phyloP scores from a whole-genome alignment of 2,329 filamentous ascomycete genomes.

The Zasmidium citrigriseum region DNA sequence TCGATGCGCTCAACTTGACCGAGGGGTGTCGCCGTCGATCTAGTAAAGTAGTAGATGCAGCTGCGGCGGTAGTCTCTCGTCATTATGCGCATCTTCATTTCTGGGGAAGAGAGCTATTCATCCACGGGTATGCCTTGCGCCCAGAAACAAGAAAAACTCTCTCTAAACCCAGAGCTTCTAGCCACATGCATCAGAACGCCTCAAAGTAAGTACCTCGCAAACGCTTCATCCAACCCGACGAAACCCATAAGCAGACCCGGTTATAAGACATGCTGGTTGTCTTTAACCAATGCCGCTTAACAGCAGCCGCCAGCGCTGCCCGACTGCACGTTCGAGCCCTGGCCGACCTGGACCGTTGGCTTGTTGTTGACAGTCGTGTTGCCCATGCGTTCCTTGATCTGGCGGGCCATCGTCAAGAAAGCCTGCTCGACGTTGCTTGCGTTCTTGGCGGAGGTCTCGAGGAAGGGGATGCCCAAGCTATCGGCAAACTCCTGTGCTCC shows the following conservation, averaged over 20 bases:
- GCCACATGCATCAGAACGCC: constrained; percentile 24
- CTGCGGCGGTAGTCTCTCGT: constrained; percentile 3
- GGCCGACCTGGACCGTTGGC: constrained; percentile 92
- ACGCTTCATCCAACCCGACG: constrained; percentile 17
- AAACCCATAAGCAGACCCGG: background rate
- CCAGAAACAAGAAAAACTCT: constrained; percentile 12
- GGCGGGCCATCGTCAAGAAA: constrained; percentile 99
- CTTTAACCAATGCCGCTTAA: constrained; percentile 52
- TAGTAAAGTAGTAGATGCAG: background rate
- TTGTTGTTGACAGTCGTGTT: constrained; percentile 98
- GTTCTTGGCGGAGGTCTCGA: constrained; percentile 99
- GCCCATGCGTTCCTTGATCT: constrained; percentile 99
- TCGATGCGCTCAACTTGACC: constrained; percentile 1
- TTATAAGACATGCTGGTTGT: constrained; percentile 10
- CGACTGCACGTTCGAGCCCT: constrained; percentile 90
- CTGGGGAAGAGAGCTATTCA: constrained; percentile 16
- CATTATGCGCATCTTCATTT: constrained; percentile 24
- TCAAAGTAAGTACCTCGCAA: constrained; percentile 9
- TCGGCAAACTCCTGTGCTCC: constrained; percentile 88
- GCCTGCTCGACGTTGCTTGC: constrained; percentile 99
- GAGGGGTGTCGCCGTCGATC: background rate
- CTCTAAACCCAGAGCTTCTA: constrained; percentile 23
- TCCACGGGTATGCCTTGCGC: constrained; percentile 23
- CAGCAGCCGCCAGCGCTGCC: constrained; percentile 86
- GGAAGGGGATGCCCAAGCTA: constrained; percentile 97